Conservation (phyloP, 2,329 filamentous ascomycete species). For the Paecilomyces fulvus region DNA sequence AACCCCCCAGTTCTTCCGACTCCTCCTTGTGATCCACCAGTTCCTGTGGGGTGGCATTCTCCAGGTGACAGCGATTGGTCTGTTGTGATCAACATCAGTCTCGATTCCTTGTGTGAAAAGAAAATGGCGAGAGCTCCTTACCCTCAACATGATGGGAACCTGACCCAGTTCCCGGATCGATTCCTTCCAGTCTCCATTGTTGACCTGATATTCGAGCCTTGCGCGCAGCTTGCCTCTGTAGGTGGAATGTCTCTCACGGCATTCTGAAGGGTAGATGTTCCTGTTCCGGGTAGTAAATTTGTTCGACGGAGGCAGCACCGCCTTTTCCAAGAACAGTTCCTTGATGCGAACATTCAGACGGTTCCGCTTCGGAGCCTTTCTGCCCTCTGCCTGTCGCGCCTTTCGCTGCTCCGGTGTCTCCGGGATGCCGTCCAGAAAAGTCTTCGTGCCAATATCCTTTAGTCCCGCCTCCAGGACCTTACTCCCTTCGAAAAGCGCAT, state of each 20-base stretch:
- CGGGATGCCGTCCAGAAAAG: slow-evolving; percentile 70
- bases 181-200: slow-evolving; percentile 76
- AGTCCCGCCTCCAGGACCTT: slow-evolving; percentile 68
- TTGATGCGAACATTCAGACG: slow-evolving; percentile 69
- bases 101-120: background rate
- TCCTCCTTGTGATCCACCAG: slow-evolving; percentile 87
- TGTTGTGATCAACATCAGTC: slow-evolving; percentile 24
- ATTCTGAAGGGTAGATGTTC: slow-evolving; percentile 85
- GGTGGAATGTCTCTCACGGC: slow-evolving; percentile 83
- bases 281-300: slow-evolving; percentile 71
- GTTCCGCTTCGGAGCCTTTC: slow-evolving; percentile 55
- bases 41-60: slow-evolving; percentile 71
- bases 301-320: slow-evolving; percentile 69
- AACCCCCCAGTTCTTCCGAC: slow-evolving; percentile 89
- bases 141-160: slow-evolving; percentile 88
- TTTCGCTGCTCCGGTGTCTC: slow-evolving; percentile 32
- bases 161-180: slow-evolving; percentile 78
- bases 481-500: slow-evolving; percentile 69
- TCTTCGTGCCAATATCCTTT: slow-evolving; percentile 82
- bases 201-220: slow-evolving; percentile 76
- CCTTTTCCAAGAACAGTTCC: slow-evolving; percentile 74
- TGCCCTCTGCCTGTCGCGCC: slow-evolving; percentile 44
- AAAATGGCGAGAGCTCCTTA: slow-evolving; percentile 25
- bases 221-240: slow-evolving; percentile 82
- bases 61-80: slow-evolving; percentile 85